These are phyloP conservation scores for Sphenostylis stenocarpa DNA, from an alignment of 306 rosid genomes.

Conservation along the genomic window DNA sequence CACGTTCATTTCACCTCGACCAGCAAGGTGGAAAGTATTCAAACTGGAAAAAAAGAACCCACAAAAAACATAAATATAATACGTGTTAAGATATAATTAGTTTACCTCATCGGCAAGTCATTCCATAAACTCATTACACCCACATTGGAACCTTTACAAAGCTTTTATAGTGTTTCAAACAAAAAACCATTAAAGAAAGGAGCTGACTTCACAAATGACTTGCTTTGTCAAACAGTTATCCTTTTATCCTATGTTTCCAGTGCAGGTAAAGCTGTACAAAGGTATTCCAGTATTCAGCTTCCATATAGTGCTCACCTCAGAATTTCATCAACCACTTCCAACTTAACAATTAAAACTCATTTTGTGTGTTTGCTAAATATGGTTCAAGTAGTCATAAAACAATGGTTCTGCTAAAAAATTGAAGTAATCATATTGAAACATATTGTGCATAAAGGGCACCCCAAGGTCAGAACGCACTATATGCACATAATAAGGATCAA, in stretches of 20 bases:
- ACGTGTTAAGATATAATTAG: not conserved
- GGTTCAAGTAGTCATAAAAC: not conserved
- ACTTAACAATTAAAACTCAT: not conserved
- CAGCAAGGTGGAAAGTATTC: conserved; percentile 95
- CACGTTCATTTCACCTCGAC: conserved; percentile 97
- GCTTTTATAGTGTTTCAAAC: not conserved
- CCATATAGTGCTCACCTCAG: not conserved
- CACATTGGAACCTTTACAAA: not conserved
- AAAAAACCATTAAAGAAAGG: not conserved
- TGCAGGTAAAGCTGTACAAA: not conserved
- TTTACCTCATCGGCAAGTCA: not conserved
- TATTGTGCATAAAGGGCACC: conserved; percentile 4
- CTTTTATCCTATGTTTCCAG: not conserved
- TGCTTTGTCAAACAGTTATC: not conserved
- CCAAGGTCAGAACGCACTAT: not conserved
- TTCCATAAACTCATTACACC: not conserved
- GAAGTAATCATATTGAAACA: conserved; percentile 6
- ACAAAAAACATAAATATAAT: too few species aligned
- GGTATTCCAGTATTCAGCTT: not conserved
- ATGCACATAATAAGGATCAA: not conserved
- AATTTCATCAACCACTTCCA: not conserved
- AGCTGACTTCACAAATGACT: not conserved
- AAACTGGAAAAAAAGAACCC: conserved; percentile 47
- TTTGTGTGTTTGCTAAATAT: not conserved
- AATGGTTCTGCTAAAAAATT: not conserved